Conservation (phyloP, 345 rosid genomes). For the Firmiana major region DNA sequence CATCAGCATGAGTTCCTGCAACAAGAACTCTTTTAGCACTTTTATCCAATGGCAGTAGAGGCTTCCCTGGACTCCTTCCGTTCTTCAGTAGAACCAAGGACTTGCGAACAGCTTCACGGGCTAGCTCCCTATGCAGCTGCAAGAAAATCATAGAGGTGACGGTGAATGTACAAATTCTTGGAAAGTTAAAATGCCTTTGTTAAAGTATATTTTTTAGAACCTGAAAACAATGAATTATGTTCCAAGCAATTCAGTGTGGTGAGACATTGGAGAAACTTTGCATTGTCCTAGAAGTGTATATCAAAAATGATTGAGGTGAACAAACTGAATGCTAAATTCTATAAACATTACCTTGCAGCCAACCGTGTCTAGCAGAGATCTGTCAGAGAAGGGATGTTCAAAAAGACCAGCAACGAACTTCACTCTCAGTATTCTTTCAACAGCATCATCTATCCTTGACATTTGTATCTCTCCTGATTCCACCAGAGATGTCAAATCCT, state of each 20-base stretch:
- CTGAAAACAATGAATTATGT: not conserved
- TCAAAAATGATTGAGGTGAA: not conserved
- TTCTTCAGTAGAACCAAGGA: constrained; percentile 83
- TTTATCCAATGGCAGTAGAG: constrained; percentile 67
- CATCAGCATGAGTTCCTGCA: constrained; percentile 74
- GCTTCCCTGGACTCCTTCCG: constrained; percentile 49
- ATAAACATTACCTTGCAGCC: constrained; percentile 65
- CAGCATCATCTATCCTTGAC: constrained; percentile 71
- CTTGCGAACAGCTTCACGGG: constrained; percentile 82
- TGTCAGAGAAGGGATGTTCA: constrained; percentile 65
- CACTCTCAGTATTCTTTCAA: constrained; percentile 81
- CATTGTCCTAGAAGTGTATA: not conserved
- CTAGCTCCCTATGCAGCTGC: constrained; percentile 73
- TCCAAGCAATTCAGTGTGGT: not conserved
- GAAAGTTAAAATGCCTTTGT: not conserved
- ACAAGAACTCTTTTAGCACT: constrained; percentile 65
- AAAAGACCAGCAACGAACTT: constrained; percentile 81
- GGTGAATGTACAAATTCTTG: not conserved
- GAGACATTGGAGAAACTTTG: not conserved
- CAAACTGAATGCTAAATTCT: not conserved
- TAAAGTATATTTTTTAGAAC: not conserved
- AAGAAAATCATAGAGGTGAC: not conserved
- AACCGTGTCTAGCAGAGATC: constrained; percentile 59
- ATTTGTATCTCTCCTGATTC: constrained; percentile 72
- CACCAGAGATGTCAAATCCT: constrained; percentile 48